Base-by-base conservation (phyloP, 2,329 filamentous ascomycete genomes). In the Paecilomyces sp. region DNA sequence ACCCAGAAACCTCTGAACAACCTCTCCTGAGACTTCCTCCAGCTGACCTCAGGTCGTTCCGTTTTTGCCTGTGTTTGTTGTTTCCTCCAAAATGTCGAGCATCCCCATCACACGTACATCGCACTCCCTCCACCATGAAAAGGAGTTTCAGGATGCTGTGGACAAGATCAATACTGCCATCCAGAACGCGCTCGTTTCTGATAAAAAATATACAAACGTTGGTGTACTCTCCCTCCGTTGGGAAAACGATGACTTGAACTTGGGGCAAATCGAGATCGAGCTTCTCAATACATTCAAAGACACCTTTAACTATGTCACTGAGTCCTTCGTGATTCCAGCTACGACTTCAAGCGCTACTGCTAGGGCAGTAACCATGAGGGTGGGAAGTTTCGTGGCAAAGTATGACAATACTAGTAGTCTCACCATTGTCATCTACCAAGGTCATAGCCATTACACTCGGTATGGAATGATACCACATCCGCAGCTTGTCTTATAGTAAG, bases 391-490 rank as follows among this genome's bases (percentile, higher is more conserved):
- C 18, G 50, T 55, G 11, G 3, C 25, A 4, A 58, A 55, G 47
- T 34, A 58, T 30, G n/a, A 47, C 22, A 30, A 30, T 22, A 31
- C 25, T 31, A 22, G 5, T 3, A 58, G 56, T 34, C 59, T 60
- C n/a, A 22, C 55, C 36, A 50, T 60, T 18, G 33, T 60, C 22
- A 33, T 60, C 15, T 60, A 60, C 51, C n/a, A 60, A 58, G 59
- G 59, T 7, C 55, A 60, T 58, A 15, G 25, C 9, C 15, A 55
- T 18, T 33, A 36, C 9, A 31, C 24, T 25, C 2, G 12, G 13
- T 15, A 15, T 54, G 36, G 28, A n/a, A 22, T 15, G 3, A n/a
- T 31, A 31, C 30, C 55, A 22, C 22, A 22, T 25, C 55, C 18
- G 18, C 30, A 50, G 24, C 24, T 31, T 50, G 24, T 58, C 24